Evolutionary conservation across 257 asterid genomes (phyloP).

Genomic region (Perilla frutescens): DNA sequence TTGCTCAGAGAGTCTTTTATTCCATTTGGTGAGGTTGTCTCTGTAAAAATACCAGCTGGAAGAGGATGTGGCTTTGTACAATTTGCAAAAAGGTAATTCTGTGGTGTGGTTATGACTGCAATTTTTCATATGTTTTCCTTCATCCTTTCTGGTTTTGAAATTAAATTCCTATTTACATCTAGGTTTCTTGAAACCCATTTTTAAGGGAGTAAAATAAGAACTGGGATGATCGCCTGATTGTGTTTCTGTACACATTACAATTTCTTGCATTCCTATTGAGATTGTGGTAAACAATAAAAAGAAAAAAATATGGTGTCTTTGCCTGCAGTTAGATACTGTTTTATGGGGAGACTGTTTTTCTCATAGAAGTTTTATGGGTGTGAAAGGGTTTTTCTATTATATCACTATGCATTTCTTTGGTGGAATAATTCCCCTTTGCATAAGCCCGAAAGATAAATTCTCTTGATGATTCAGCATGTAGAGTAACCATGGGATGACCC

Average conservation of each 20-base stretch:
- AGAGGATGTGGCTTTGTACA: constrained; percentile 94
- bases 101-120: constrained; percentile 16
- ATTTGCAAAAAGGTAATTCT: constrained; percentile 46
- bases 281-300: neutral
- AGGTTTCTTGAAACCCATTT: neutral
- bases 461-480: neutral
- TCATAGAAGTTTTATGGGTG: neutral
- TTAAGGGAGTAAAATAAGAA: neutral
- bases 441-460: neutral
- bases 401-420: neutral
- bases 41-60: constrained; percentile 82
- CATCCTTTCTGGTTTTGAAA: neutral
- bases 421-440: neutral
- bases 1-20: constrained; percentile 63
- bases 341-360: neutral
- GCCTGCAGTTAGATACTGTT: neutral
- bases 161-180: neutral
- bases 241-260: constrained; percentile 3
- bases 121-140: neutral
- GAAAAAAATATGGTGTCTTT: neutral
- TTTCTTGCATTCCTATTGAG: neutral
- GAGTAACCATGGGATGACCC: neutral
- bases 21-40: constrained; percentile 73
- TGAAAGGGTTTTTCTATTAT: neutral
- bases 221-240: neutral